Base-by-base conservation (phyloP, 2,329 filamentous ascomycete genomes). In the Fusarium agapanthi region DNA sequence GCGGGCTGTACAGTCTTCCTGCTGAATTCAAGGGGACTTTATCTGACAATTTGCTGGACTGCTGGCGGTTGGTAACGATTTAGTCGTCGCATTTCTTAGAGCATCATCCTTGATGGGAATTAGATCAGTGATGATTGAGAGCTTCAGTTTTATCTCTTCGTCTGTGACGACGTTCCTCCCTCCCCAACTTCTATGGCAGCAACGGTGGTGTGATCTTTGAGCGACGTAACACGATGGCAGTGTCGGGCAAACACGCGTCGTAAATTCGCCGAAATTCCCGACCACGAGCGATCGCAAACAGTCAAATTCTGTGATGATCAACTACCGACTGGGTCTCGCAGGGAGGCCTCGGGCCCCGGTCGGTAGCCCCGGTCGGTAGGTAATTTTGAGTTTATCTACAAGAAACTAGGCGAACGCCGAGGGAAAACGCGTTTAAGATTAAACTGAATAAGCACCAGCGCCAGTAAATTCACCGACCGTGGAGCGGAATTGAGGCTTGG, bases 11-110 rank as follows among this genome's bases (percentile, higher is more conserved):
- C 0, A 98, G 85, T 0, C 95, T 86, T 0, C 95, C 95, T 0
- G 92, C 90, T 0, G 87, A n/a, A n/a, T n/a, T n/a, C n/a, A n/a
- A 88, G 0, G 95, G 93, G 0, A 89, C 89, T 34, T 91, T 91
- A 73, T 97, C 92, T 1, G 93, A 93, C 0, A 93, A 93, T 74
- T 92, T 92, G 4, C 30, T 91, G 72, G 96, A 97, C 95, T 95
- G 98, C 43, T 91, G 90, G 0, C 91, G 85, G 0, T 93, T 14
- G 0, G 24, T 3, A 0, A 1, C 0, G 0, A 0, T n/a, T 3
- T 0, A 15, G 0, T 3, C 88, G 50, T 97, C 93, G 1, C 92
- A 85, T 95, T 92, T 5, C 88, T 82, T 22, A 92, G 86, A 69
- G 95, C 92, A 28, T 92, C 89, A 41, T 97, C 92, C 79, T 98